Base-by-base conservation (phyloP, 23 red algal species). In the Gracilaria domingensis region DNA sequence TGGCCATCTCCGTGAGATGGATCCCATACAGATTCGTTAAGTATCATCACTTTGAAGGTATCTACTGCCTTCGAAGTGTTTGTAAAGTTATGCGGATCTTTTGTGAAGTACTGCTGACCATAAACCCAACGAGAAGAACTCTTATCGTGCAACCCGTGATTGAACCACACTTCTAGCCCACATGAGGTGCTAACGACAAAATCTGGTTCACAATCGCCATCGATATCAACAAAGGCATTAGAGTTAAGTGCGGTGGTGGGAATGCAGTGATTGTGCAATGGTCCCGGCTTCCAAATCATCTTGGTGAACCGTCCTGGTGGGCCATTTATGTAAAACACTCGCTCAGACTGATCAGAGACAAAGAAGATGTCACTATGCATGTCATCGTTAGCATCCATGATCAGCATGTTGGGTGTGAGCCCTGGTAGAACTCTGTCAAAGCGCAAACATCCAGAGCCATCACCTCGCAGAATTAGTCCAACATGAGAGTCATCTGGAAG, bases 131-230 rank as follows among this genome's bases (percentile, higher is more conserved):
- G 73, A 13, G 66, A 66, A 8, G 54, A 56, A 47, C 59, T 76
- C 51, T 67, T 85, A 0, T 90, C 55, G 20, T 85, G 65, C 37
- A 80, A 59, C 29, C 70, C 80, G 5, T 26, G 62, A 83, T 96
- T 96, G 16, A 91, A 64, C 91, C 95, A 94, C 25, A 97, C 90
- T 44, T 97, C 89, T 44, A 97, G 79, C 20, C 96, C 96, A 60
- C 96, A 98, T 32, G 59, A 57, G 14, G 96, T 75, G 29, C 80
- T 82, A 20, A 99, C 51, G 11, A 95, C 75, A 67, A 99, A 79
- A 82, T 99, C 97, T 11, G 97, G 91, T 48, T 93, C 79, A 58
- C 97, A 99, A 73, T 99, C 97, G 14, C 97, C 97, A 69, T 99
- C 89, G 42, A 96, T 47, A 58, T 99, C 97, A 24, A 95, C 94